A percentile compares a stretch with the other conserved stretches of the same genome.
phyloP scores from a whole-genome alignment of 2,329 filamentous ascomycete genomes.

The Elsinoe fawcettii region DNA sequence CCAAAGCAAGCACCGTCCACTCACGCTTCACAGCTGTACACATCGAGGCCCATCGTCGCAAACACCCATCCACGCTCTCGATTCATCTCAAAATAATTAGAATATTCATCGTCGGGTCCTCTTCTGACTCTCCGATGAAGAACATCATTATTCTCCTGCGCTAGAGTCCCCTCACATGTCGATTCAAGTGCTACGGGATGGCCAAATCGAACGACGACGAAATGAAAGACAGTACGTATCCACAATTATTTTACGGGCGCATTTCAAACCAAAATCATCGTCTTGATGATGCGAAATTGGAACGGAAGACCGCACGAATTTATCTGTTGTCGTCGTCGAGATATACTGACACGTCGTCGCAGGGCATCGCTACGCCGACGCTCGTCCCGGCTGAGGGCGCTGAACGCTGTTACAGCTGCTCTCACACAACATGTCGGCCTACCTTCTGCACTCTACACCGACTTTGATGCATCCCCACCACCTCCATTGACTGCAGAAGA shows the following conservation, averaged over 20 bases:
- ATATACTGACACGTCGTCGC: constrained; percentile 26
- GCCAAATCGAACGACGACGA: constrained; percentile 33
- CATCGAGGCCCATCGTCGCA: background rate
- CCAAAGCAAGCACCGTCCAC: background rate
- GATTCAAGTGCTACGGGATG: constrained; percentile 38
- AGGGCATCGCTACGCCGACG: constrained; percentile 61
- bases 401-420: constrained; percentile 72
- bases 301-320: constrained; percentile 36
- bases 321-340: constrained; percentile 32
- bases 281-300: constrained; percentile 30
- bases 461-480: constrained; percentile 39
- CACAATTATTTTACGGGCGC: constrained; percentile 25
- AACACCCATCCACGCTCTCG: background rate
- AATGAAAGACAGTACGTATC: constrained; percentile 39
- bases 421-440: constrained; percentile 25
- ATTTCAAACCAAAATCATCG: constrained; percentile 25
- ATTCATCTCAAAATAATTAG: background rate
- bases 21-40: background rate
- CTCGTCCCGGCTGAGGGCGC: constrained; percentile 83
- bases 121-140: constrained; percentile 41
- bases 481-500: constrained; percentile 41
- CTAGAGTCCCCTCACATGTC: constrained; percentile 39
- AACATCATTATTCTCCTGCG: constrained; percentile 17
- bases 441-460: constrained; percentile 37
- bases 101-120: constrained; percentile 2